Evolutionary conservation across 1,284 basidiomycete genomes (phyloP), one percentile per base, ranked within the genome.

Genomic region (Hymenochaete sp.): DNA sequence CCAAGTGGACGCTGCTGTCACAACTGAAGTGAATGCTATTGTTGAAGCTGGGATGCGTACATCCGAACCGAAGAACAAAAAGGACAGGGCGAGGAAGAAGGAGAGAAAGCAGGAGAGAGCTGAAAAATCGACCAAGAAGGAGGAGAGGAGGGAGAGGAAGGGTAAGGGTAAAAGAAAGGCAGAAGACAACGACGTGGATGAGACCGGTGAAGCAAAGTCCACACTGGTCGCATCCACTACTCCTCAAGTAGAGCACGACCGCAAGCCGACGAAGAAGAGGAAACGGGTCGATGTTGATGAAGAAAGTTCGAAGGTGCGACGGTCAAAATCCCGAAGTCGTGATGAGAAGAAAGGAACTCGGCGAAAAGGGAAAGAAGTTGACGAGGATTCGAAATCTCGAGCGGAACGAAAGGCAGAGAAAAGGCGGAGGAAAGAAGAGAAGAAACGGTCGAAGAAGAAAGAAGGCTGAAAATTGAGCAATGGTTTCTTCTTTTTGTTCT

Each of bases 111-210:
- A 42, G 14, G 36, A 45, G 45, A 42, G 36, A 25, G 25, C 36
- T 9, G 39, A 19, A 35, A 46, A 28, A 27, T 25, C n/a, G 24
- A 19, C 32, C 32, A 45, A 39, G 27, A 43, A 25, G 13, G 41
- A 42, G 22, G 41, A 43, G 32, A 35, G 33, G 25, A 24, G 39
- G 26, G 44, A 47, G 44, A 44, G 39, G 33, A 42, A 50, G 39
- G 46, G 37, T 24, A 50, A 53, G 45, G 42, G 33, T 32, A n/a
- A n/a, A 28, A 46, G 16, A 21, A 29, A 22, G 29, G 28, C 8
- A 11, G 21, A 8, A n/a, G 37, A n/a, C 9, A n/a, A n/a, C n/a
- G n/a, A n/a, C n/a, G n/a, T n/a, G n/a, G n/a, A n/a, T n/a, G n/a
- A n/a, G n/a, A 39, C 28, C 29, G 26, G 25, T 22, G 16, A n/a